These are phyloP conservation scores for Naganishia sp. DNA, from an alignment of 1,284 basidiomycete species.

Conservation along the genomic window DNA sequence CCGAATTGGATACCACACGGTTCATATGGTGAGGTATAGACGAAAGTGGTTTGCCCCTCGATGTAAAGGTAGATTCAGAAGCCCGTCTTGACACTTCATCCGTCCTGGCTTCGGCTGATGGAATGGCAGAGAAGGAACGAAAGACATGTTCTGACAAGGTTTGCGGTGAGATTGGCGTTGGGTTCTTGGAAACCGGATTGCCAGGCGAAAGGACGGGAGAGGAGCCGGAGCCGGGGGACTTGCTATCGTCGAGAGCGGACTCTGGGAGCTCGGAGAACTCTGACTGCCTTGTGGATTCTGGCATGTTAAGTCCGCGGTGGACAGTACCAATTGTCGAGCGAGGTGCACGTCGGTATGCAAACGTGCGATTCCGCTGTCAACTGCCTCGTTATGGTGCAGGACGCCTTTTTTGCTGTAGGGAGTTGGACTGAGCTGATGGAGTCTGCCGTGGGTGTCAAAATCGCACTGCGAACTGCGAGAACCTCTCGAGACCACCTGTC, in stretches of 20 bases:
- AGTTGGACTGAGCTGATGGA: too few relatives aligned
- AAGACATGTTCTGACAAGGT: slow-evolving; percentile 19
- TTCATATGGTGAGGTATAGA: slow-evolving; percentile 18
- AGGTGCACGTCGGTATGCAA: too few relatives aligned
- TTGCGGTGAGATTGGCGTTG: slow-evolving; percentile 18
- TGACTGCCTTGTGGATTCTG: neutral
- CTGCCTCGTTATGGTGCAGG: too few relatives aligned
- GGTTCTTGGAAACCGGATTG: slow-evolving; percentile 14
- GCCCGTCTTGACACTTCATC: slow-evolving; percentile 6
- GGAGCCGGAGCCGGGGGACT: slow-evolving; percentile 3
- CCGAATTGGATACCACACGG: slow-evolving; percentile 10
- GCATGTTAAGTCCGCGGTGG: neutral
- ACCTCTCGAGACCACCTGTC: too few relatives aligned
- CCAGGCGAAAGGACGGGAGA: neutral
- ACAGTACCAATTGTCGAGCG: too few relatives aligned
- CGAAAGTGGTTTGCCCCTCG: slow-evolving; percentile 3
- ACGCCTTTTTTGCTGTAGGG: too few relatives aligned
- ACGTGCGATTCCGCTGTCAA: too few relatives aligned
- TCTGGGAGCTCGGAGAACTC: slow-evolving; percentile 16
- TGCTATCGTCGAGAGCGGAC: slow-evolving; percentile 24
- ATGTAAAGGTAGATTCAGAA: slow-evolving; percentile 13
- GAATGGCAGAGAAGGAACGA: slow-evolving; percentile 8
- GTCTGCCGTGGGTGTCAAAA: too few relatives aligned
- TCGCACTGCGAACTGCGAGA: too few relatives aligned
- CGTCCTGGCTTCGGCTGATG: neutral